Evolutionary conservation across 2,329 filamentous ascomycete genomes (phyloP), one percentile per base, ranked within the genome.

Genomic region (Fusarium aywerte): DNA sequence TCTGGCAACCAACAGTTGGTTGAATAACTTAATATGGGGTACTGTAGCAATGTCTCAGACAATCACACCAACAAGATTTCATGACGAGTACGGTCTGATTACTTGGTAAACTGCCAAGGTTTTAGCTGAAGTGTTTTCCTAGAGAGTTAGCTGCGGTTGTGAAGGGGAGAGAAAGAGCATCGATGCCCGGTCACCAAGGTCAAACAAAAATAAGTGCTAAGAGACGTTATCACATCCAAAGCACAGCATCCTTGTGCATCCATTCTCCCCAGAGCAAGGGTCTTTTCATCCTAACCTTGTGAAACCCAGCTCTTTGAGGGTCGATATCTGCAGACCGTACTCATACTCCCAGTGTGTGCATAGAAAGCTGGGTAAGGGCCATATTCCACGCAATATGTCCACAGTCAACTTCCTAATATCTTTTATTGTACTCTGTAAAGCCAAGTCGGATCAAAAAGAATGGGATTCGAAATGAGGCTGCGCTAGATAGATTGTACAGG

Each of bases 401-500:
- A n/a, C n/a, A n/a, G n/a, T n/a, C n/a, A n/a, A n/a, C n/a, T n/a
- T n/a, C n/a, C n/a, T n/a, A n/a, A n/a, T n/a, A n/a, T n/a, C n/a
- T n/a, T n/a, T n/a, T n/a, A n/a, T n/a, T n/a, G n/a, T n/a, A n/a
- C n/a, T n/a, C n/a, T n/a, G n/a, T n/a, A n/a, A n/a, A n/a, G n/a
- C n/a, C n/a, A n/a, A 36, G 43, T 43, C 47, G 38, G 59, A 36
- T 32, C 49, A 31, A 40, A 43, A 21, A 39, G 52, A 42, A 43
- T 43, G 11, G 10, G 40, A 49, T 27, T 49, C 32, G 45, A 49
- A 68, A 68, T 68, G 68, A 72, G 70, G 68, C 66, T 61, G 58
- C 68, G 54, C 68, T 73, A 71, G 35, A 33, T 32, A 38, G 50
- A 63, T 55, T 64, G 39, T 47, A 50, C 64, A 68, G 66, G 60